Evolutionary conservation across 805 yeast species (phyloP).

Genomic region (Kluyveromyces siamensis): DNA sequence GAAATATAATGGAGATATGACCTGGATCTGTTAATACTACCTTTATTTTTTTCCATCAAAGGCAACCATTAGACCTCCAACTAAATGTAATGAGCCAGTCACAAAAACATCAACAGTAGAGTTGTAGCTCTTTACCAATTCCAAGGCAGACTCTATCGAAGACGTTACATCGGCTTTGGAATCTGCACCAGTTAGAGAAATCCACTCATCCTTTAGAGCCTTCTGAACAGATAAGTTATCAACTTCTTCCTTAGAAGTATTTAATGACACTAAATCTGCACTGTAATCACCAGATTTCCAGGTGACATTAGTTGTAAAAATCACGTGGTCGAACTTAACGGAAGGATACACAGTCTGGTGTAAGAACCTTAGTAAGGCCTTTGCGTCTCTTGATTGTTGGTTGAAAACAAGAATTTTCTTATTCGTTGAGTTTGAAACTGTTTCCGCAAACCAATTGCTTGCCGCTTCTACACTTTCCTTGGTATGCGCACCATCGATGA

Average conservation of each 20-base stretch:
- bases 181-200: slow-evolving; percentile 33
- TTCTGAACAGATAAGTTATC: slow-evolving; percentile 78
- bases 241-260: slow-evolving; percentile 69
- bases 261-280: slow-evolving; percentile 77
- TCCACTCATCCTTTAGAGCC: slow-evolving; percentile 64
- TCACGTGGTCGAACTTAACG: slow-evolving; percentile 58
- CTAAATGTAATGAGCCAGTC: slow-evolving; percentile 87
- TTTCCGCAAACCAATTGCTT: slow-evolving; percentile 59
- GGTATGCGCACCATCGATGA: slow-evolving; percentile 93
- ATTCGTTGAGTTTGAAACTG: slow-evolving; percentile 8
- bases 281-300: slow-evolving; percentile 78
- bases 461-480: slow-evolving; percentile 80
- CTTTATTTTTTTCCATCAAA: slow-evolving; percentile 40
- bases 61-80: slow-evolving; percentile 88
- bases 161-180: slow-evolving; percentile 46
- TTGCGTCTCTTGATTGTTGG: slow-evolving; percentile 89
- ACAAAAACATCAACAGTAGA: slow-evolving; percentile 65
- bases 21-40: background rate
- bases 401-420: slow-evolving; percentile 66
- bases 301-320: slow-evolving; percentile 87
- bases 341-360: slow-evolving; percentile 33
- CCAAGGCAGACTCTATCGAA: slow-evolving; percentile 66
- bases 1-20: background rate
- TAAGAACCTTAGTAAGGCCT: slow-evolving; percentile 48
- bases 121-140: slow-evolving; percentile 35